Conservation (phyloP, 306 rosid species). For the Urtica urens region DNA sequence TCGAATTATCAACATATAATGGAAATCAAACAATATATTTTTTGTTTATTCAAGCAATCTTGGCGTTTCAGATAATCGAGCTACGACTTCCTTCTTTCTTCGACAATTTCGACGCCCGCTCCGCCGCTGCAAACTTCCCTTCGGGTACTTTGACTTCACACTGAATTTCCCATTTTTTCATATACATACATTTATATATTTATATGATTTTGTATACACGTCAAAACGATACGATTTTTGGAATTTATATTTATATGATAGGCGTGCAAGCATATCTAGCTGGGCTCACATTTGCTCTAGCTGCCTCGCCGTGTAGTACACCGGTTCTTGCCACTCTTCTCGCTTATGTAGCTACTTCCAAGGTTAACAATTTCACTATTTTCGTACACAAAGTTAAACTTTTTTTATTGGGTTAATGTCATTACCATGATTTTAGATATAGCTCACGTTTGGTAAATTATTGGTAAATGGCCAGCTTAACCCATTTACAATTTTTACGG, state of each 20-base stretch:
- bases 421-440: too few species aligned
- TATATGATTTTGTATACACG: conserved; percentile 5
- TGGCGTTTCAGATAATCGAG: conserved; percentile 56
- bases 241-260: too few species aligned
- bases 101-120: conserved; percentile 78
- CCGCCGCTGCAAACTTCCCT: conserved; percentile 83
- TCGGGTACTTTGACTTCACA: conserved; percentile 43
- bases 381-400: too few species aligned
- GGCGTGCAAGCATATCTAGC: conserved; percentile 95
- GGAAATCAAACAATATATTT: too few species aligned
- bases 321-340: conserved; percentile 79
- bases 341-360: conserved; percentile 90
- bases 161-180: not conserved
- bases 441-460: conserved; percentile 15
- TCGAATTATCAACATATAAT: too few species aligned
- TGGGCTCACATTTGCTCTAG: conserved; percentile 93
- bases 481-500: too few species aligned
- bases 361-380: too few species aligned
- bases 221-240: conserved; percentile 13
- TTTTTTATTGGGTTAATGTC: too few species aligned
- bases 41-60: too few species aligned
- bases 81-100: conserved; percentile 77
- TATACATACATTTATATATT: not conserved
- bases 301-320: conserved; percentile 96
- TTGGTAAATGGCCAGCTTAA: too few species aligned